Base-by-base conservation (phyloP, 352 stramenopile species). In the Phytophthora megakarya region DNA sequence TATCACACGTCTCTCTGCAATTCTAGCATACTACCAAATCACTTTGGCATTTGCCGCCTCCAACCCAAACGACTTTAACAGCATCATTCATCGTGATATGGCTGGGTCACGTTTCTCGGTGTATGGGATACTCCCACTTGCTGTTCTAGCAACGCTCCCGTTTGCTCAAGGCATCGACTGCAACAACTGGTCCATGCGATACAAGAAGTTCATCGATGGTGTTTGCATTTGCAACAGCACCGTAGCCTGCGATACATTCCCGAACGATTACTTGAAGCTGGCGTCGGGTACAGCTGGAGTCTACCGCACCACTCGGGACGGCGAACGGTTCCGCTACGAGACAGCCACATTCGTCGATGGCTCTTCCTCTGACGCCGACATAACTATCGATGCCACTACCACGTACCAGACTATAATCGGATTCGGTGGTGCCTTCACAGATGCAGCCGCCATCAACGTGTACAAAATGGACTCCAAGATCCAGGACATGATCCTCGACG, bases 381-480 rank as follows among this genome's bases (percentile, higher is more conserved):
- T 89, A 18, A 63, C 56, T n/a, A 69, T 82, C 26, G 62, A 81
- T 53, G 52, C 52, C 32, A 61, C 18, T 9, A 75, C 66, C 35
- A 81, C 33, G 39, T 83, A 81, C 52, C 76, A 95, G 59, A 62
- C 78, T 23, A 90, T 96, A 32, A 65, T 90, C 11, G 87, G 84
- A 3, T 96, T 96, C 40, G 88, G 88, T 35, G 88, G 83, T 12
- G 84, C 87, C 1, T 96, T 96, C 76, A 96, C 88, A 10, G 88
- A 96, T 30, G 67, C 84, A 1, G 76, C 80, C 18, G 72, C 83
- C 22, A 86, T 88, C 59, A 90, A 93, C 61, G 69, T 96, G 32
- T 76, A 78, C 63, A 82, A 80, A 59, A 68, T 95, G 56, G 58
- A 80, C 25, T 22, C 54, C 19, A 62, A 54, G 19, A 59, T 88